phyloP scores from a whole-genome alignment of 306 rosid genomes.

The Casuarina glauca region DNA sequence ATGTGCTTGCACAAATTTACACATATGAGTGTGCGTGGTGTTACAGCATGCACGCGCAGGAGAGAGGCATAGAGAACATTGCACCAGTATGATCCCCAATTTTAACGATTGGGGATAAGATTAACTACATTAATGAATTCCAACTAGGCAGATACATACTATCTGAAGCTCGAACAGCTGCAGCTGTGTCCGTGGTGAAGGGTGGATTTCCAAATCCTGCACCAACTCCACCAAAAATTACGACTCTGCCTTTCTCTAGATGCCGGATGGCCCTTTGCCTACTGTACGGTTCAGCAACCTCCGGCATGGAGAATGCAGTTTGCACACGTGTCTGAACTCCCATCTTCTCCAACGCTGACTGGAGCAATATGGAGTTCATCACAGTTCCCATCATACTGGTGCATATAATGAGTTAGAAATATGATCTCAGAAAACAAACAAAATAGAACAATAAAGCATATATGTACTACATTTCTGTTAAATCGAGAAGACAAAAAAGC shows the following conservation, averaged over 20 bases:
- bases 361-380: slow-evolving; percentile 65
- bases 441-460: neutral
- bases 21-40: neutral
- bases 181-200: slow-evolving; percentile 58
- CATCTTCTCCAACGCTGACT: slow-evolving; percentile 68
- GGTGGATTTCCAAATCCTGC: slow-evolving; percentile 53
- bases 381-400: slow-evolving; percentile 68
- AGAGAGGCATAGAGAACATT: neutral
- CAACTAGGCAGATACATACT: slow-evolving; percentile 25
- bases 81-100: neutral
- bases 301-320: slow-evolving; percentile 52
- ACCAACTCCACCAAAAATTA: slow-evolving; percentile 65
- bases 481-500: neutral
- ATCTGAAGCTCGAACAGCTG: slow-evolving; percentile 69
- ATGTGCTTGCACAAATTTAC: neutral
- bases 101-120: neutral
- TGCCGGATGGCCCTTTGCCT: slow-evolving; percentile 72
- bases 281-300: slow-evolving; percentile 62
- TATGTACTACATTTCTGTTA: neutral
- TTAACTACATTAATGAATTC: neutral
- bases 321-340: slow-evolving; percentile 71
- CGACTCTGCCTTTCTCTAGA: slow-evolving; percentile 76
- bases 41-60: neutral
- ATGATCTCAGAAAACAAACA: neutral
- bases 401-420: neutral